phyloP scores from a whole-genome alignment of 345 rosid species.

The Corymbia maculata region DNA sequence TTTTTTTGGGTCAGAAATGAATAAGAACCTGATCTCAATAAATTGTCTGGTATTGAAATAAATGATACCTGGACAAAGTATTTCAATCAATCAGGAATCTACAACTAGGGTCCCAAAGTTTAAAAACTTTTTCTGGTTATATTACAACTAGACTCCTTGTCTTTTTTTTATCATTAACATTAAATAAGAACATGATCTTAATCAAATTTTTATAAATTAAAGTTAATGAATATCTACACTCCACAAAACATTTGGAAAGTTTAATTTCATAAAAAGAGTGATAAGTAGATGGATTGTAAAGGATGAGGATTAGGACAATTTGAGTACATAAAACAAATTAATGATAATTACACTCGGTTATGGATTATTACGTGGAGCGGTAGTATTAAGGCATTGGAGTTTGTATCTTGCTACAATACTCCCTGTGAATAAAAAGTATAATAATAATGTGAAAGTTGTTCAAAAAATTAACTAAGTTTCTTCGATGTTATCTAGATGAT shows the following conservation, averaged over 20 bases:
- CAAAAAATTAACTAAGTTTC: not conserved
- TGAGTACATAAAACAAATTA: not conserved
- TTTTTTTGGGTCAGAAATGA: too few relatives aligned
- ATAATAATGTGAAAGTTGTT: not conserved
- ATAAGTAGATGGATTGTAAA: too few relatives aligned
- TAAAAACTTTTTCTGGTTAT: not conserved
- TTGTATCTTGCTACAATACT: not conserved
- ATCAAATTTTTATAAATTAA: too few relatives aligned
- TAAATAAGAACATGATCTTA: too few relatives aligned
- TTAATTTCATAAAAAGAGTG: not conserved
- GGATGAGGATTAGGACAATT: not conserved
- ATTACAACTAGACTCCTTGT: too few relatives aligned
- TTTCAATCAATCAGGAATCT: too few relatives aligned
- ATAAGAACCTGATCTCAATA: too few relatives aligned
- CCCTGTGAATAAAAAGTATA: not conserved
- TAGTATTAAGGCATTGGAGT: not conserved
- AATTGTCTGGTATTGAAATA: too few relatives aligned
- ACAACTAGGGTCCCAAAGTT: not conserved
- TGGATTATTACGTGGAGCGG: not conserved
- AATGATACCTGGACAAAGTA: too few relatives aligned
- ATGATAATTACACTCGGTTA: not conserved
- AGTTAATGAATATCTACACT: too few relatives aligned
- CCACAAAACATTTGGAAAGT: too few relatives aligned
- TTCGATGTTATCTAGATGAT: not conserved
- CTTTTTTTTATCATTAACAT: too few relatives aligned